phyloP scores from a whole-genome alignment of 164 flowering plant species.

The grape (Vitis vinifera) region ASM3070453v1 NC_081810.1:5524001-5524500 shows the following conservation, averaged over 20 bases:
- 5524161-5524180: neutral
- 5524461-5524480: neutral
- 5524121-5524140: neutral
- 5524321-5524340: too few relatives aligned
- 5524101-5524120: neutral
- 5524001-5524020: constrained; percentile 3
- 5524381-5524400: too few relatives aligned
- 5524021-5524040: neutral
- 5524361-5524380: too few relatives aligned
- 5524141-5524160: neutral
- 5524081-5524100: neutral
- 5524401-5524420: neutral
- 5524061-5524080: neutral
- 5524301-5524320: too few relatives aligned
- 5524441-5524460: too few relatives aligned
- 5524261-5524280: neutral
- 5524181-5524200: neutral
- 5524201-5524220: too few relatives aligned
- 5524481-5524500: neutral
- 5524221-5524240: too few relatives aligned
- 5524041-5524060: constrained; percentile 3
- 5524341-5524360: too few relatives aligned
- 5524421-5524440: neutral
- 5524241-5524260: too few relatives aligned
- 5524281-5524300: too few relatives aligned